Base-by-base conservation (phyloP, 2,329 filamentous ascomycete species). In the Rutstroemia sp. region DNA sequence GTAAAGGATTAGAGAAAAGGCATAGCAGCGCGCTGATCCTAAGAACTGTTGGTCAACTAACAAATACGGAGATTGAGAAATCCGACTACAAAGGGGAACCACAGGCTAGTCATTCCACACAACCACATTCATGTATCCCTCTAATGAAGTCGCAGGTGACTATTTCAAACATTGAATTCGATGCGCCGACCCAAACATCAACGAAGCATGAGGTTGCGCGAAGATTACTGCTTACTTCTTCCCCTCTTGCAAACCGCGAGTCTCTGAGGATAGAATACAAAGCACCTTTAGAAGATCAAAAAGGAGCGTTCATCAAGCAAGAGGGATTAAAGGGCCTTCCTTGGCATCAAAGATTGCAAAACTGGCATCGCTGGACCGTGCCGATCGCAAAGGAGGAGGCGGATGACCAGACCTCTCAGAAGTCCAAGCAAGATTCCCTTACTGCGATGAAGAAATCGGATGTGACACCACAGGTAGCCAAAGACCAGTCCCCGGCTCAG, bases 321-420 rank as follows among this genome's bases (percentile, higher is more conserved):
- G 48, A 56, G 47, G 38, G 54, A 10, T 48, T 51, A n/a, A 50
- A 57, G 6, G 60, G 51, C 17, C 57, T 70, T 42, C 51, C 61
- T 16, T 70, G 68, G 68, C 62, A 61, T 12, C 61, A 68, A 23
- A 63, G 57, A 47, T 42, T 66, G n/a, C 60, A 63, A 40, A 42
- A 58, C 17, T 70, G 68, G 68, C 56, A 57, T 25, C 58, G 68
- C 57, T 69, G 63, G 61, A 62, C 59, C 7, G 51, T 62, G n/a
- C 59, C 68, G 10, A 61, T 64, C 19, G 27, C 38, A 38, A 56
- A 60, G 19, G 16, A 42, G 1, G 19, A 25, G 6, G n/a, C 34
- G 9, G 16, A 2, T 17, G 10, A 17, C 10, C 27, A n/a, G 38
- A 45, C 21, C 21, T 30, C 23, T 8, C 4, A 46, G 16, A 17